A percentile compares a stretch with the other conserved stretches of the same genome.
Evolutionary conservation across 75 land plant species (phyloP).

Genomic region (Ceratopteris richardii): DNA sequence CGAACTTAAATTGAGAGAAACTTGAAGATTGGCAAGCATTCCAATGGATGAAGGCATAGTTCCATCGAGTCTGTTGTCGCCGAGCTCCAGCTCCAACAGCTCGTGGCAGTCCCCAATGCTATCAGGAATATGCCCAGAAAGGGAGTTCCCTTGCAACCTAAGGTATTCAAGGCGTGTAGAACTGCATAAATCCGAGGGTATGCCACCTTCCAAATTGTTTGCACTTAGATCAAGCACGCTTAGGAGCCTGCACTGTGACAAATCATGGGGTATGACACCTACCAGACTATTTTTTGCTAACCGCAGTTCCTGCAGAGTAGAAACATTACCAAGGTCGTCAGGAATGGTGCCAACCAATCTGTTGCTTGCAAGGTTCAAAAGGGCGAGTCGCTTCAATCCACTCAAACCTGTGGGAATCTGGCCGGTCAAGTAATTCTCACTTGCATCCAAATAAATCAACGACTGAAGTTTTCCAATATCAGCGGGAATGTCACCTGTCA

Average conservation of each 20-base stretch:
- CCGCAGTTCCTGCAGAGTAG: constrained; percentile 35
- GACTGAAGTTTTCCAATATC: constrained; percentile 49
- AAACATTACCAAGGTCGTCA: constrained; percentile 31
- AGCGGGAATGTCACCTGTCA: constrained; percentile 51
- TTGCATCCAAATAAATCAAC: constrained; percentile 65
- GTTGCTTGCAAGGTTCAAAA: constrained; percentile 51
- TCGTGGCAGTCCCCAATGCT: constrained; percentile 33
- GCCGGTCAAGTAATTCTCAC: constrained; percentile 60
- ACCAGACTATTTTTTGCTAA: constrained; percentile 42
- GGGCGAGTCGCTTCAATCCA: constrained; percentile 28
- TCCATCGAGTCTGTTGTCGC: constrained; percentile 59
- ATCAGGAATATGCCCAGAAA: constrained; percentile 40
- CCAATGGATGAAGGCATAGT: constrained; percentile 71
- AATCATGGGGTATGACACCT: constrained; percentile 29
- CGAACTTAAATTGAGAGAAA: constrained; percentile 60
- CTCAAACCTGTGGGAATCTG: constrained; percentile 42
- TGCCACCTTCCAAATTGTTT: constrained; percentile 33
- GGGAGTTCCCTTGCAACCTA: constrained; percentile 31
- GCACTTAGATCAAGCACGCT: constrained; percentile 34
- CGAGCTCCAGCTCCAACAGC: constrained; percentile 51
- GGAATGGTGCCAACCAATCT: constrained; percentile 43
- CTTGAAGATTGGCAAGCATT: constrained; percentile 48
- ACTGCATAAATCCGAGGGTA: constrained; percentile 33
- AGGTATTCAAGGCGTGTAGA: constrained; percentile 24
- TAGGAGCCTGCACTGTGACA: constrained; percentile 27